Evolutionary conservation across 169 alveolate genomes (phyloP), one percentile per base, ranked within the genome.

Genomic region (Besnoitia besnoiti): DNA sequence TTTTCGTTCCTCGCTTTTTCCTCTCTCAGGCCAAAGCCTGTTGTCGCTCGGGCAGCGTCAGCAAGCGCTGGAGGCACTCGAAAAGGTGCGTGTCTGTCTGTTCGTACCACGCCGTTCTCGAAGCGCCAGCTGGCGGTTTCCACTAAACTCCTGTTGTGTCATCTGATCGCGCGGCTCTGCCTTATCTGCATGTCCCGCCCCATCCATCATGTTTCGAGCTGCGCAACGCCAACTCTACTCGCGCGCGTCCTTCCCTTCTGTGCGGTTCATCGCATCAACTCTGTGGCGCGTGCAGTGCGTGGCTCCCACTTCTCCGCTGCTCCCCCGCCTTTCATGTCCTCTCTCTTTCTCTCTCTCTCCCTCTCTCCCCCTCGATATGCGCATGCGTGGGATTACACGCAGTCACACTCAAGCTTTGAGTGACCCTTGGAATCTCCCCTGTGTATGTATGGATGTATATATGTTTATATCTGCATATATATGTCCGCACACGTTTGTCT

Each of bases 31-130:
- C 16, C 82, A 73, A 37, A 73, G 82, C 21, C 46, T 73, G 10
- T 16, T 73, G 44, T 16, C 47, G 3, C 82, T 73, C 14, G 82
- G 82, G 16, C 5, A 73, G 82, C 82, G 5, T 16, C 27, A 39
- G 46, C 44, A 73, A 73, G 82, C 82, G 46, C 82, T 39, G n/a
- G 82, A 73, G 40, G 82, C 82, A 27, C 46, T 73, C 24, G 82
- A 73, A n/a, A n/a, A 73, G 82, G 82, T 37, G 82, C 16, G 82
- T n/a, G 46, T 37, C 67, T 21, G 33, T 55, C 30, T 5, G 16
- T 10, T 55, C n/a, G n/a, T n/a, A n/a, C n/a, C n/a, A n/a, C n/a
- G n/a, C n/a, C n/a, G n/a, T n/a, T n/a, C n/a, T n/a, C n/a, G n/a
- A n/a, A n/a, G n/a, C n/a, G 12, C 30, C 12, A n/a, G 24, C 67